phyloP scores from a whole-genome alignment of 106 monocot genomes.

The Ottelia alismoides region DNA sequence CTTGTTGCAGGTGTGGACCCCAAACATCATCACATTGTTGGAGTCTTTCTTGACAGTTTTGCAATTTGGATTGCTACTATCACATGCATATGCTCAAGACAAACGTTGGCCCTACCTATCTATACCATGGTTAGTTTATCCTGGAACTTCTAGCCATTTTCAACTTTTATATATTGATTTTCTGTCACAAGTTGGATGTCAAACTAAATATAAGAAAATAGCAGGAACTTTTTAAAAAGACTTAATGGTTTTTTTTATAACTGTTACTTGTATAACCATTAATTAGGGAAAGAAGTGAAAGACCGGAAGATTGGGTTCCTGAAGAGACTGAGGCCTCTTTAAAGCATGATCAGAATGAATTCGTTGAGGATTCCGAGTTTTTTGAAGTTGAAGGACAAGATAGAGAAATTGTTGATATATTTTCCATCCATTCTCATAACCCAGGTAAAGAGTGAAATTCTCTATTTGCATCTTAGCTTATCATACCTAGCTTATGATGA shows the following conservation, averaged over 20 bases:
- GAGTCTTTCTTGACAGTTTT: conserved; percentile 73
- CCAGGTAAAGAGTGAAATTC: too few species aligned
- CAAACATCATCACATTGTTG: conserved; percentile 57
- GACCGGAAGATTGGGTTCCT: conserved; percentile 86
- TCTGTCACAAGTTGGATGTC: too few species aligned
- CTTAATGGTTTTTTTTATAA: too few species aligned
- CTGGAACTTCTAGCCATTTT: too few species aligned
- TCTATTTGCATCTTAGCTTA: too few species aligned
- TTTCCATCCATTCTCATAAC: conserved; percentile 65
- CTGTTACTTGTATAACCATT: too few species aligned
- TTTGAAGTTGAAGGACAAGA: conserved; percentile 21
- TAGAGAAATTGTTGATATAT: conserved; percentile 44
- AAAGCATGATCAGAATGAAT: conserved; percentile 2
- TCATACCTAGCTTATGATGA: too few species aligned
- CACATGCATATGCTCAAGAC: conserved; percentile 88
- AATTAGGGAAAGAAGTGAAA: conserved; percentile 50
- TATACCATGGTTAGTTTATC: conserved; percentile 59
- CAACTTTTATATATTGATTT: too few species aligned
- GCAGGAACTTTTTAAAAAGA: too few species aligned
- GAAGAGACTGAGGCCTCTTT: conserved; percentile 5
- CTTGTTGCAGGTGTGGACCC: conserved; percentile 68
- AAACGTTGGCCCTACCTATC: conserved; percentile 67
- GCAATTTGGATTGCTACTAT: conserved; percentile 62
- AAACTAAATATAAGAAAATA: too few species aligned
- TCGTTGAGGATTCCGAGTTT: conserved; percentile 14